These are phyloP conservation scores for Alopecurus myosuroides DNA, from an alignment of 176 grass and related monocot genomes.

Conservation along the genomic window DNA sequence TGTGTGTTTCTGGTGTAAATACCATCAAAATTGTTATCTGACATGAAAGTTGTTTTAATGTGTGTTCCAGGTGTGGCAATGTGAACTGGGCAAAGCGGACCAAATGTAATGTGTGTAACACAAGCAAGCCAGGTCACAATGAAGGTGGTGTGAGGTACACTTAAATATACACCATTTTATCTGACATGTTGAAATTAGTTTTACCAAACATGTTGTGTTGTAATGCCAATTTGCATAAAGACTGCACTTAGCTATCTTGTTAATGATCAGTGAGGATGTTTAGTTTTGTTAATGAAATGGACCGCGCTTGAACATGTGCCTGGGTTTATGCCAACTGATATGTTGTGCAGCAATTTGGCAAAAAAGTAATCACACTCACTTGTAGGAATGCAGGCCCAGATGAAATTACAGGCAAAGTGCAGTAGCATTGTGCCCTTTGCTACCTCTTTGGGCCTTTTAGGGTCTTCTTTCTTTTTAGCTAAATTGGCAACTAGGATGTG, in stretches of 20 bases:
- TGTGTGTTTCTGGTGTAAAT: neutral
- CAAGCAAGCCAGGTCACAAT: constrained; percentile 79
- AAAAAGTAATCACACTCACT: neutral
- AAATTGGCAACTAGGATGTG: neutral
- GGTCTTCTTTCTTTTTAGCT: neutral
- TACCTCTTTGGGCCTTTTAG: neutral
- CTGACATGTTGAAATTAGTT: neutral
- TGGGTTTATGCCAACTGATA: neutral
- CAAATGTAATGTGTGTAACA: constrained; percentile 98
- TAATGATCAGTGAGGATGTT: neutral
- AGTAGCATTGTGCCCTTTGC: neutral
- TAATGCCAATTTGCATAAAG: neutral
- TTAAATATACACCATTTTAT: neutral
- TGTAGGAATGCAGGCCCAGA: neutral
- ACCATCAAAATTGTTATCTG: neutral
- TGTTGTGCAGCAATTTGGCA: neutral
- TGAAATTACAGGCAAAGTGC: neutral
- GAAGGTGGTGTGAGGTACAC: constrained; percentile 87
- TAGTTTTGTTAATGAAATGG: neutral
- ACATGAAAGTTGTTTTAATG: neutral
- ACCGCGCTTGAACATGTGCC: neutral
- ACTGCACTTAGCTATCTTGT: neutral
- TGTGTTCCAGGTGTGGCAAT: constrained; percentile 74
- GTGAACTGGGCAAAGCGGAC: constrained; percentile 96
- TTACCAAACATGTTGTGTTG: neutral